Conservation (phyloP, 805 yeast species). For the Candida oleophila region DNA sequence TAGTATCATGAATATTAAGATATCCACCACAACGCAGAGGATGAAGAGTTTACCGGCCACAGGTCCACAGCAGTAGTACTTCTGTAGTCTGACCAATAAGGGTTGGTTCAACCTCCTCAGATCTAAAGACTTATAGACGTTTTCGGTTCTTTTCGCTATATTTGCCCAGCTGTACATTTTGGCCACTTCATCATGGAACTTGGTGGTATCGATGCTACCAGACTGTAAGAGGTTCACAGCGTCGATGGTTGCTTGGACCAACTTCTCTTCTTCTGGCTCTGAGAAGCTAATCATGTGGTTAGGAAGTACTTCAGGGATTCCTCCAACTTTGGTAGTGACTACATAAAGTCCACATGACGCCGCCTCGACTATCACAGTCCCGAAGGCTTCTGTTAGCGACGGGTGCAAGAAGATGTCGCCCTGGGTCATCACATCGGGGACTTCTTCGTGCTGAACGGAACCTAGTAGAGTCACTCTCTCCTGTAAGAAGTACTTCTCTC, state of each 20-base stretch:
- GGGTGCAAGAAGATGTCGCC: conserved; percentile 96
- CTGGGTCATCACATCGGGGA: conserved; percentile 84
- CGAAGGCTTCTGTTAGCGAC: conserved; percentile 94
- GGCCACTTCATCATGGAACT: conserved; percentile 75
- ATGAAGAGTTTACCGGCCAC: conserved; percentile 88
- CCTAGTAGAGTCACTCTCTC: conserved; percentile 86
- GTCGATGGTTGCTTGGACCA: conserved; percentile 66
- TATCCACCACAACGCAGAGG: conserved; percentile 78
- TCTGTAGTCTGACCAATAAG: conserved; percentile 56
- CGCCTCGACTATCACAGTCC: conserved; percentile 95
- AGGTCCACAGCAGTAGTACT: conserved; percentile 68
- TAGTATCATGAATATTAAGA: conserved; percentile 57
- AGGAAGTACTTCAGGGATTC: conserved; percentile 95
- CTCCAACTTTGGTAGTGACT: conserved; percentile 95
- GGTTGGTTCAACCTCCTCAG: conserved; percentile 46
- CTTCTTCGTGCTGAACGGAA: conserved; percentile 87
- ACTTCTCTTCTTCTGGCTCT: conserved; percentile 79
- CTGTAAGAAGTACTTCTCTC: conserved; percentile 81
- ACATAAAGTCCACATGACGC: conserved; percentile 93
- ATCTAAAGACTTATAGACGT: conserved; percentile 62
- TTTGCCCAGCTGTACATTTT: conserved; percentile 90
- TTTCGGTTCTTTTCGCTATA: conserved; percentile 82
- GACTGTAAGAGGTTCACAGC: conserved; percentile 65
- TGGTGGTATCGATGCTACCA: conserved; percentile 63
- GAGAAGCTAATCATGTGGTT: conserved; percentile 91